Evolutionary conservation across 129 eudicot genomes (phyloP).

Genomic region (Ambrosia trifida): DNA sequence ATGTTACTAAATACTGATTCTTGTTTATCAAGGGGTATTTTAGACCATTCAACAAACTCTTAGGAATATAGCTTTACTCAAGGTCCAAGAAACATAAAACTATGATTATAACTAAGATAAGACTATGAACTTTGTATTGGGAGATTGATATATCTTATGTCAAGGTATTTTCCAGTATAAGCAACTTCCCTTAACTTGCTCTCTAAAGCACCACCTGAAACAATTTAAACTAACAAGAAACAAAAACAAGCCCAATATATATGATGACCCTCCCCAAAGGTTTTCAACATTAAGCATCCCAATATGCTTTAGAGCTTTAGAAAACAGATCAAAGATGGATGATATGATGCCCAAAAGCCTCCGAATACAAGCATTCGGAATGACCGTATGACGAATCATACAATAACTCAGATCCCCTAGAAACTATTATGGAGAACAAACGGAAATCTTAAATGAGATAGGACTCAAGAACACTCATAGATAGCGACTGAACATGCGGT

Average conservation of each 20-base stretch:
- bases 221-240: neutral
- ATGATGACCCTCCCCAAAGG: neutral
- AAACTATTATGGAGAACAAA: neutral
- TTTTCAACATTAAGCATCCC: neutral
- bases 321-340: neutral
- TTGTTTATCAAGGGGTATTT: neutral
- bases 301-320: too few species aligned
- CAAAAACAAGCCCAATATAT: neutral
- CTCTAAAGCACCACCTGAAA: neutral
- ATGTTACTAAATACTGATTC: neutral
- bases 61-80: neutral
- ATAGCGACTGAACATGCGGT: too few species aligned
- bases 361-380: neutral
- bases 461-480: neutral
- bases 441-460: neutral
- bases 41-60: neutral
- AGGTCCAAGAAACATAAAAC: neutral
- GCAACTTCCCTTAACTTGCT: neutral
- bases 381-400: neutral
- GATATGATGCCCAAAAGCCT: neutral
- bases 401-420: neutral
- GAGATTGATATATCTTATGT: neutral
- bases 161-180: neutral
- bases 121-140: neutral
- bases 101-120: neutral